These are phyloP conservation scores for Planoprotostelium fungivorum DNA, from an alignment of 78 protist genomes.

Conservation along the genomic window DNA sequence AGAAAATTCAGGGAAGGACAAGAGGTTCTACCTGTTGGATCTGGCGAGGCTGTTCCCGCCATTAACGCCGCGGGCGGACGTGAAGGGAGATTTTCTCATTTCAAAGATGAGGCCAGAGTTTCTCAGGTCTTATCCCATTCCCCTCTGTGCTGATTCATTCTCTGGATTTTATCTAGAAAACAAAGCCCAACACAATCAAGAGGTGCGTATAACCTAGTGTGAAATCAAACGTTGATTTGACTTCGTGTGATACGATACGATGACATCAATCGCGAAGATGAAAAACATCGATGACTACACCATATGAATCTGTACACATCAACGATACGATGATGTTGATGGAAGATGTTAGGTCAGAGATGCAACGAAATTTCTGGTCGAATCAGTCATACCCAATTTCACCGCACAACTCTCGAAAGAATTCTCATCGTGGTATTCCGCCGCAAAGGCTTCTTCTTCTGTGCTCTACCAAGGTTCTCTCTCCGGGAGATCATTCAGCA, in stretches of 20 bases:
- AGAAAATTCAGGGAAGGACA: slow-evolving; percentile 4
- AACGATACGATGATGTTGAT: no score
- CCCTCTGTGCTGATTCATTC: slow-evolving; percentile 60
- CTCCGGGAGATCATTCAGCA: not conserved
- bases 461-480: not conserved
- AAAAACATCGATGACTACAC: no score
- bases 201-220: not conserved
- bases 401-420: not conserved
- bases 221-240: no score
- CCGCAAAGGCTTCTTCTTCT: not conserved
- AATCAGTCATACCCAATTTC: not conserved
- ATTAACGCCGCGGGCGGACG: slow-evolving; percentile 35
- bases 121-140: slow-evolving; percentile 16
- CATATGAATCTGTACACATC: no score
- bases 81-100: slow-evolving; percentile 47
- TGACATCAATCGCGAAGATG: no score
- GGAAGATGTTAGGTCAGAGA: not conserved
- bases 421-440: not conserved
- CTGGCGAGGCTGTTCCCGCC: slow-evolving; percentile 59
- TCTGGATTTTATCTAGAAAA: slow-evolving; percentile 9
- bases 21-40: slow-evolving; percentile 48
- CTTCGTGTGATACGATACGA: no score
- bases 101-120: slow-evolving; percentile 42
- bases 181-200: not conserved
- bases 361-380: not conserved